Evolutionary conservation across 805 yeast species (phyloP).

Genomic region (Ogataea populi-albae): DNA sequence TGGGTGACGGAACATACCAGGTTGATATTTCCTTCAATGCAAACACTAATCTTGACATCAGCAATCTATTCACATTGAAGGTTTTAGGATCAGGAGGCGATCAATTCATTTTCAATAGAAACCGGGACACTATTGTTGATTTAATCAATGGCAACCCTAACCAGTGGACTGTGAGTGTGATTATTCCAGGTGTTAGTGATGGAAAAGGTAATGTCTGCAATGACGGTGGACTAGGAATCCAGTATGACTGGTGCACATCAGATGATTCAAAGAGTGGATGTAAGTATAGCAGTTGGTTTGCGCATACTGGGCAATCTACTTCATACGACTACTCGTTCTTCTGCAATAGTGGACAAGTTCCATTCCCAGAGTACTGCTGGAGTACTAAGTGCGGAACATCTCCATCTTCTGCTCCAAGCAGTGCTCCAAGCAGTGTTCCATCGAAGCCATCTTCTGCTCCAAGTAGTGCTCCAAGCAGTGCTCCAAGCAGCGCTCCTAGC

Average conservation of each 20-base stretch:
- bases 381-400: neutral
- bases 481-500: neutral
- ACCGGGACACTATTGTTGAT: neutral
- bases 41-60: neutral
- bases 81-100: neutral
- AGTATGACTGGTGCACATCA: neutral
- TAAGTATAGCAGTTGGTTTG: neutral
- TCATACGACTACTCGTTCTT: neutral
- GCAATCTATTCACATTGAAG: neutral
- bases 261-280: neutral
- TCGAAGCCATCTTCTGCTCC: neutral
- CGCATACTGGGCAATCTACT: too few species aligned
- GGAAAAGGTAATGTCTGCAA: neutral
- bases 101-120: neutral
- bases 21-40: neutral
- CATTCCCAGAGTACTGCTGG: neutral
- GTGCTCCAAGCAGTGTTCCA: neutral
- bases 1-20: neutral
- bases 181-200: neutral
- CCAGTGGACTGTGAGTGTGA: neutral
- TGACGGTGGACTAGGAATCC: neutral
- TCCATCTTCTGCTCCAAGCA: neutral
- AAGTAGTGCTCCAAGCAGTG: conserved; percentile 1
- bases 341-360: neutral
- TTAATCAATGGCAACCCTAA: neutral